A percentile compares a stretch with the other conserved stretches of the same genome.
Evolutionary conservation across 371 early-diverging fungal genomes (phyloP).

Genomic region (Smittium culicis): DNA sequence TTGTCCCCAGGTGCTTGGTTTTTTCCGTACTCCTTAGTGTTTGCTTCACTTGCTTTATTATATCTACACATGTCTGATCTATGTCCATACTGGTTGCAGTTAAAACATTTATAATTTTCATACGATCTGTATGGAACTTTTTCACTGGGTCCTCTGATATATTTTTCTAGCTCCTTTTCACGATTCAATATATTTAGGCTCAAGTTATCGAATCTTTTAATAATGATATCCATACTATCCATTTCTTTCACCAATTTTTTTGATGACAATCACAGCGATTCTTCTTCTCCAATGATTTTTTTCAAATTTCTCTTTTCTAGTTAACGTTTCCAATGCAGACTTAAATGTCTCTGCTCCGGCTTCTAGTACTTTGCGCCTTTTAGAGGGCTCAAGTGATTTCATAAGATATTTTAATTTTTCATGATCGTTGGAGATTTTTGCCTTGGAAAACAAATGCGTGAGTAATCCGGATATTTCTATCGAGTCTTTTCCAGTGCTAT

Average conservation of each 20-base stretch:
- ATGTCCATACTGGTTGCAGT: not conserved
- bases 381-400: too few species aligned
- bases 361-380: too few species aligned
- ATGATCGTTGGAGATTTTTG: too few species aligned
- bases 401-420: too few species aligned
- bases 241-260: not conserved
- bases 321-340: not conserved
- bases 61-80: not conserved
- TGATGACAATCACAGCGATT: not conserved
- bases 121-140: not conserved
- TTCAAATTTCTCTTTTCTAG: not conserved
- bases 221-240: not conserved
- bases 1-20: not conserved
- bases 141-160: not conserved
- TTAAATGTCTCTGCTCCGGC: not conserved
- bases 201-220: not conserved
- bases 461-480: too few species aligned
- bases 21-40: not conserved
- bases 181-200: not conserved
- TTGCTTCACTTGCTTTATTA: not conserved
- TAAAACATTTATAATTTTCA: not conserved
- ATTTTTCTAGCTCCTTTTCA: not conserved
- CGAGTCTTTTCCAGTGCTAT: too few species aligned
- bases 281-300: not conserved
- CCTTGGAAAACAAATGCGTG: too few species aligned